Percentiles rank a stretch among this genome's conserved stretches.
These are phyloP conservation scores for Thalia dealbata DNA, from an alignment of 176 grass and related monocot species.

Conservation along the genomic window DNA sequence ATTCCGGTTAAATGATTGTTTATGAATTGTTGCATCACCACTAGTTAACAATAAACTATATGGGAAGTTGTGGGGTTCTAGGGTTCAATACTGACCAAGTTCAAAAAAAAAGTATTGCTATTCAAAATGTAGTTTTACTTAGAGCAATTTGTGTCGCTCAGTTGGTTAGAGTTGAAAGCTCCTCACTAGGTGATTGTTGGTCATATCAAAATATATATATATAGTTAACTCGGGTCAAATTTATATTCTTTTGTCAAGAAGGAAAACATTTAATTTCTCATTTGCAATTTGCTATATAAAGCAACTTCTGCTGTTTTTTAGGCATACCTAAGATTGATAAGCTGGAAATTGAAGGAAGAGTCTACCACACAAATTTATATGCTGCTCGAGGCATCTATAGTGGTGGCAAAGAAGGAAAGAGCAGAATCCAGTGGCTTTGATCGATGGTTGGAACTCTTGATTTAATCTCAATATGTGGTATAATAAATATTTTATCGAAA, in stretches of 20 bases:
- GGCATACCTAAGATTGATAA: constrained; percentile 85
- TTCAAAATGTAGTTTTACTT: too few relatives aligned
- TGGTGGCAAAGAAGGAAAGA: constrained; percentile 95
- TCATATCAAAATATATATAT: too few relatives aligned
- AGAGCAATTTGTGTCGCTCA: too few relatives aligned
- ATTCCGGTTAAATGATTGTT: neutral
- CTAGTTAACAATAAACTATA: constrained; percentile 2
- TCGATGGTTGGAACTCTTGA: constrained; percentile 95
- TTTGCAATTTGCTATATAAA: constrained; percentile 13
- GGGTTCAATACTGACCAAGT: too few relatives aligned
- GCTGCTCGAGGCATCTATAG: constrained; percentile 58
- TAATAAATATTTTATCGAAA: constrained; percentile 2
- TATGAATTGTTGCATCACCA: neutral
- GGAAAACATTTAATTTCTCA: neutral
- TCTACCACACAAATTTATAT: constrained; percentile 89
- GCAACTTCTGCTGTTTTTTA: constrained; percentile 30
- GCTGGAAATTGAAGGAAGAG: constrained; percentile 98
- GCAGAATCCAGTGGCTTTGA: constrained; percentile 92
- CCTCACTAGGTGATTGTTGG: too few relatives aligned
- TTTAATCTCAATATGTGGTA: constrained; percentile 97
- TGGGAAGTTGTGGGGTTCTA: too few relatives aligned
- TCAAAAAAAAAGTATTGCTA: too few relatives aligned
- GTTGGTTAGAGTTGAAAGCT: too few relatives aligned
- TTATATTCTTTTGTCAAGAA: neutral
- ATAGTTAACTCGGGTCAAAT: too few relatives aligned